Evolutionary conservation across 805 yeast species (phyloP).

Genomic region (Kluyveromyces lactis): DNA sequence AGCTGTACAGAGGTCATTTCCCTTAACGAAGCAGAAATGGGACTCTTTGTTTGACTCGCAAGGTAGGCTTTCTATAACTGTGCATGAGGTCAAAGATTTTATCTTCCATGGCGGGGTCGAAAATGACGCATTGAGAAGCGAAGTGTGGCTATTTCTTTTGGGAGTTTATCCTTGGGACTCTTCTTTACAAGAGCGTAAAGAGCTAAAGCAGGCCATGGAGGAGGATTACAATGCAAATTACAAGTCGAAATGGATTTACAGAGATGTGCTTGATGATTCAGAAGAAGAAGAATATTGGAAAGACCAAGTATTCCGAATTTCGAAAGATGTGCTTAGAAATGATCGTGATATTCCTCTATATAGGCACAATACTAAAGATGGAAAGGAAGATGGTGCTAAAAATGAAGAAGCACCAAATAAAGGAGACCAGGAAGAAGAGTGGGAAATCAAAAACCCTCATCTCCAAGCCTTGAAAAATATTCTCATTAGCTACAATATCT

Average conservation of each 20-base stretch:
- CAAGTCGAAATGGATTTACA: constrained; percentile 64
- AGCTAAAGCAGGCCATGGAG: constrained; percentile 46
- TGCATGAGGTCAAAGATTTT: constrained; percentile 67
- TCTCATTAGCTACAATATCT: constrained; percentile 76
- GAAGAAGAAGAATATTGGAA: constrained; percentile 65
- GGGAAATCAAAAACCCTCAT: constrained; percentile 68
- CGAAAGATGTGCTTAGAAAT: constrained; percentile 87
- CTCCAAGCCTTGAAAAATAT: constrained; percentile 65
- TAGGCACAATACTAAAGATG: constrained; percentile 32
- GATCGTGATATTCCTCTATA: constrained; percentile 72
- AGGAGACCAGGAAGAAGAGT: constrained; percentile 36
- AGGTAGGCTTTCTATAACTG: constrained; percentile 70
- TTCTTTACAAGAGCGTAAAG: constrained; percentile 56
- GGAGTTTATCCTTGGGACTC: constrained; percentile 89
- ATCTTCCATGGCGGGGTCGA: constrained; percentile 87
- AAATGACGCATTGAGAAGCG: constrained; percentile 42
- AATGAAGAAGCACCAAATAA: constrained; percentile 28
- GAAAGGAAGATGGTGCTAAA: constrained; percentile 26
- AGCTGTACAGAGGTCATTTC: constrained; percentile 54
- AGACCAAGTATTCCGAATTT: constrained; percentile 84
- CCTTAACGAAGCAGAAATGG: constrained; percentile 61
- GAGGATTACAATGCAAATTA: constrained; percentile 52
- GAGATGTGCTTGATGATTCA: constrained; percentile 17
- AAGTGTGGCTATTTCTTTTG: constrained; percentile 81
- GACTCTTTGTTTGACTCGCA: constrained; percentile 66